Percentiles rank a stretch among this genome's conserved stretches.
Conservation (phyloP, 306 rosid species). For the Pueraria montana region DNA sequence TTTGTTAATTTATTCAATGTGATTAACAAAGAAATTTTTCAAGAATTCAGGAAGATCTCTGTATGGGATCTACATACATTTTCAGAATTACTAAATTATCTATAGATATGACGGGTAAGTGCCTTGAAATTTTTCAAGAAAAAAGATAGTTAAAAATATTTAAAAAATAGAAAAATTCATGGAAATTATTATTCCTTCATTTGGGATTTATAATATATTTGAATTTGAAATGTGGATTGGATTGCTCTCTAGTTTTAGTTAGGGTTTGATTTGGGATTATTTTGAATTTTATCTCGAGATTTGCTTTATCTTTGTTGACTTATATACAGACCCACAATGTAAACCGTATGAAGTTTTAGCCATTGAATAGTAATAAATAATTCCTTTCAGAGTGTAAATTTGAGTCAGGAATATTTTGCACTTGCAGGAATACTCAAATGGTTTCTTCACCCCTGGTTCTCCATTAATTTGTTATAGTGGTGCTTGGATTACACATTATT, state of each 20-base stretch:
- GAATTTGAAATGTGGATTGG: background rate
- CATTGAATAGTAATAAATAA: no score
- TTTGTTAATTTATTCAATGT: constrained; percentile 4
- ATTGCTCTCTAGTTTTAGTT: background rate
- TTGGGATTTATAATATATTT: background rate
- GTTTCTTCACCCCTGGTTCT: no score
- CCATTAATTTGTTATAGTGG: no score
- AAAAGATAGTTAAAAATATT: background rate
- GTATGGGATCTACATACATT: background rate
- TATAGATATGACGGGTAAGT: background rate
- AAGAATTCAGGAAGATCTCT: background rate
- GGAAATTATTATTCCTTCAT: no score
- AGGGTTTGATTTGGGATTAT: background rate
- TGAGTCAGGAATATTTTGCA: no score
- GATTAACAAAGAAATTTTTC: background rate
- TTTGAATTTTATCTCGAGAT: background rate
- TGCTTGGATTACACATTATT: no score
- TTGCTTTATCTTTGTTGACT: background rate
- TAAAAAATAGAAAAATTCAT: background rate
- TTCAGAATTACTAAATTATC: background rate
- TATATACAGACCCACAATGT: no score
- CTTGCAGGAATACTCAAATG: no score
- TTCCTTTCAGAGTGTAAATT: no score
- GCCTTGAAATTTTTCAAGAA: background rate
- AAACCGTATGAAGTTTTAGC: no score